Percentiles rank a stretch among this genome's conserved stretches.
These are phyloP conservation scores for Fomes fomentarius DNA, from an alignment of 1,284 basidiomycete genomes.

Conservation along the genomic window DNA sequence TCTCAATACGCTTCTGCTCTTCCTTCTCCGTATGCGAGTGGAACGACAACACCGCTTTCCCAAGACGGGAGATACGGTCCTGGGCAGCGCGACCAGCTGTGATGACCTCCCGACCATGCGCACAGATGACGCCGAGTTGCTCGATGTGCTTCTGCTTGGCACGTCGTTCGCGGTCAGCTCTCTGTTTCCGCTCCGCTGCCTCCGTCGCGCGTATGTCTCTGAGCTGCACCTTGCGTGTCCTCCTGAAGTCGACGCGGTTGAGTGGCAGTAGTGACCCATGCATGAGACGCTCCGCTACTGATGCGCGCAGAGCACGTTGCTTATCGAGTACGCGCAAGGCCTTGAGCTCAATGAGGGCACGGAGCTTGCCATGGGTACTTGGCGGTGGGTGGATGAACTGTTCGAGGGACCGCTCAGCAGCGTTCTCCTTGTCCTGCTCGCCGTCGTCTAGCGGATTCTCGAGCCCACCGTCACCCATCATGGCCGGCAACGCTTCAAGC, in stretches of 20 bases:
- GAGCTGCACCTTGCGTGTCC: slow-evolving; percentile 85
- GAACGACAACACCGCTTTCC: slow-evolving; percentile 86
- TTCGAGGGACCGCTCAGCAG: slow-evolving; percentile 29
- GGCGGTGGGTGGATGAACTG: slow-evolving; percentile 52
- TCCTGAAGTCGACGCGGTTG: slow-evolving; percentile 91
- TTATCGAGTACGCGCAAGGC: slow-evolving; percentile 89
- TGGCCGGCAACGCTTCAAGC: slow-evolving; percentile 84
- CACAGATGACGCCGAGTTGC: slow-evolving; percentile 88
- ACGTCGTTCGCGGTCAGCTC: slow-evolving; percentile 88
- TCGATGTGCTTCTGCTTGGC: slow-evolving; percentile 98
- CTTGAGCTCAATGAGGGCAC: slow-evolving; percentile 94
- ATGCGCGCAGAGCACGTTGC: slow-evolving; percentile 85
- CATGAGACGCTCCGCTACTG: slow-evolving; percentile 86
- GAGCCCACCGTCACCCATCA: slow-evolving; percentile 77
- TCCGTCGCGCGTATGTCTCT: slow-evolving; percentile 93
- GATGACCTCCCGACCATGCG: slow-evolving; percentile 82
- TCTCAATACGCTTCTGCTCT: slow-evolving; percentile 97
- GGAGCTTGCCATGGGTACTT: slow-evolving; percentile 80
- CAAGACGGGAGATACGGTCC: slow-evolving; percentile 84
- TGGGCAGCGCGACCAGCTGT: slow-evolving; percentile 64
- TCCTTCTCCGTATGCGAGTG: slow-evolving; percentile 95
- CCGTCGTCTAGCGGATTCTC: slow-evolving; percentile 59
- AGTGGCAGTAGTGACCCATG: slow-evolving; percentile 91
- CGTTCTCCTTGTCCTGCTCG: slow-evolving; percentile 49
- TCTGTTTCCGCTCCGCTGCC: slow-evolving; percentile 89